A percentile compares a stretch with the other conserved stretches of the same genome.
Conservation (phyloP, 1,284 basidiomycete species). For the Malassezia pachydermatis region DNA sequence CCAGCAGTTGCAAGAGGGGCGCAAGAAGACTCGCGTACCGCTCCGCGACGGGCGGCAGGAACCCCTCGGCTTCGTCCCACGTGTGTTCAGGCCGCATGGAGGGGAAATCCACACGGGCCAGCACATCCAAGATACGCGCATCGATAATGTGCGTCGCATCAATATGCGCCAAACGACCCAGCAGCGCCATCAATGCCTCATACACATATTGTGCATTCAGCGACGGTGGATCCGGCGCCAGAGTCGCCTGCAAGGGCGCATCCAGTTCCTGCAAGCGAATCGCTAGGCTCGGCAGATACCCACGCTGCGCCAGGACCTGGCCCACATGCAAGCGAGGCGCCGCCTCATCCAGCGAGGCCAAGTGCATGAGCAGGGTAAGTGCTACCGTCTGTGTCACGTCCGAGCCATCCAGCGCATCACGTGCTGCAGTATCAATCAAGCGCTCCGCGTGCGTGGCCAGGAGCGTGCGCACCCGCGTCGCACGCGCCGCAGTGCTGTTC, state of each 20-base stretch:
- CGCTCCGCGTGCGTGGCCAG: constrained; percentile 57
- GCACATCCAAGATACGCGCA: constrained; percentile 63
- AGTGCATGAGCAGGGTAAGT: constrained; percentile 71
- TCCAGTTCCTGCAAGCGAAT: constrained; percentile 74
- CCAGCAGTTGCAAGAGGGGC: constrained; percentile 69
- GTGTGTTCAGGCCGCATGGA: constrained; percentile 72
- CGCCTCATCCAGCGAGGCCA: constrained; percentile 43
- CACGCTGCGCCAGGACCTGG: constrained; percentile 62
- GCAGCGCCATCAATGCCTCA: constrained; percentile 81
- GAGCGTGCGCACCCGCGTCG: constrained; percentile 54
- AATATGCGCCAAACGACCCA: constrained; percentile 71
- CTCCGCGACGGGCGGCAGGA: constrained; percentile 74
- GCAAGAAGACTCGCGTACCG: constrained; percentile 79
- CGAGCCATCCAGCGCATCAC: constrained; percentile 84
- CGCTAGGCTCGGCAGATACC: constrained; percentile 73
- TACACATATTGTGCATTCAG: constrained; percentile 88
- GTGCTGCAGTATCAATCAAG: constrained; percentile 64
- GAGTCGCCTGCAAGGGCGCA: constrained; percentile 62
- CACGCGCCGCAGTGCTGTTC: constrained; percentile 21
- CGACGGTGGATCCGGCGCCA: constrained; percentile 84
- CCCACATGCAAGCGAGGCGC: constrained; percentile 30
- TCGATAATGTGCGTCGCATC: constrained; percentile 80
- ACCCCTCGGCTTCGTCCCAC: constrained; percentile 65
- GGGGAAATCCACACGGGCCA: constrained; percentile 77
- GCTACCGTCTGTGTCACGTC: constrained; percentile 94